A percentile compares a stretch with the other conserved stretches of the same genome.
phyloP scores from a whole-genome alignment of 129 eudicot species.

The sunflower (Helianthus annuus) region HanXRQr2.0-SUNRISE NC_035448.2:180555537-180556036 shows the following conservation, averaged over 20 bases:
- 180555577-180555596: too few relatives aligned
- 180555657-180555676: too few relatives aligned
- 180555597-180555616: too few relatives aligned
- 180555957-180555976: too few relatives aligned
- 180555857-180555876: conserved; percentile 11
- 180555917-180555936: background rate
- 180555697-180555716: conserved; percentile 22
- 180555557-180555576: too few relatives aligned
- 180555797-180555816: conserved; percentile 31
- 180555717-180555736: conserved; percentile 13
- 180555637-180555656: too few relatives aligned
- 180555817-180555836: conserved; percentile 12
- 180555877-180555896: conserved; percentile 7
- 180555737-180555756: conserved; percentile 13
- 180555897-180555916: conserved; percentile 10
- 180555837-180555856: conserved; percentile 10
- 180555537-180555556: too few relatives aligned
- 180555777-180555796: conserved; percentile 25
- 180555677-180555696: too few relatives aligned
- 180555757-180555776: conserved; percentile 28
- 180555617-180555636: too few relatives aligned
- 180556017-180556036: background rate
- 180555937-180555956: too few relatives aligned
- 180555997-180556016: too few relatives aligned
- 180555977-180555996: too few relatives aligned